Evolutionary conservation across 257 asterid genomes (phyloP), one percentile per base, ranked within the genome.

Genomic region (Galeopsis tetrahit): DNA sequence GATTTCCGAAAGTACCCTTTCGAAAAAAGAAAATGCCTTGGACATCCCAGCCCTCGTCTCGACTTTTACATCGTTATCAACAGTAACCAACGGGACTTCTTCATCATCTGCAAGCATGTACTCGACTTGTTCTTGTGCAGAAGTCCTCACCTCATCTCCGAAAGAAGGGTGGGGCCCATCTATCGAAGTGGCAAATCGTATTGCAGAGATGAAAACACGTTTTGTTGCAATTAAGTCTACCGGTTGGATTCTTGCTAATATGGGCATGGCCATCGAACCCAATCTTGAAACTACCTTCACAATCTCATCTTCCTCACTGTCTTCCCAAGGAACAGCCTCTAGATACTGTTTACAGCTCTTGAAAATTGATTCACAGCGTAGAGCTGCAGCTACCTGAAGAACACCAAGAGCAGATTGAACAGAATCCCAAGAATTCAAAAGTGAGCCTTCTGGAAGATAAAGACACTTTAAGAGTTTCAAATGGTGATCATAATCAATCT

Each of bases 121-220:
- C 31, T 89, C 97, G 5, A 87, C 86, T 72, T 91, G 97, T 77
- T 91, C 96, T 78, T 87, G 96, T 34, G 97, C 97, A 10, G 92
- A 89, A 14, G 70, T 75, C 79, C 83, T 83, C 21, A 89, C 83
- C 72, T 87, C 89, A 34, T 85, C 90, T 1, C 89, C 89, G 11
- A 85, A 89, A n/a, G 85, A 84, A 34, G 88, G 90, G 77, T 66
- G 74, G 4, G 85, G 78, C 40, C 62, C 69, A 15, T 65, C 73
- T 6, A 66, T 61, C 6, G 90, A 83, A 61, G 96, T 89, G 79
- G 97, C 96, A 44, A 82, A 82, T 17, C 88, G 92, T 59, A 91
- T 72, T 0, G 96, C 96, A 2, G 96, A 84, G 56, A 91, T 70
- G 68, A 89, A 83, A 53, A 87, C 92, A 36, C 77, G 73, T 77